phyloP scores from a whole-genome alignment of 371 early-diverging fungal genomes.

The Apophysomyces elegans region DNA sequence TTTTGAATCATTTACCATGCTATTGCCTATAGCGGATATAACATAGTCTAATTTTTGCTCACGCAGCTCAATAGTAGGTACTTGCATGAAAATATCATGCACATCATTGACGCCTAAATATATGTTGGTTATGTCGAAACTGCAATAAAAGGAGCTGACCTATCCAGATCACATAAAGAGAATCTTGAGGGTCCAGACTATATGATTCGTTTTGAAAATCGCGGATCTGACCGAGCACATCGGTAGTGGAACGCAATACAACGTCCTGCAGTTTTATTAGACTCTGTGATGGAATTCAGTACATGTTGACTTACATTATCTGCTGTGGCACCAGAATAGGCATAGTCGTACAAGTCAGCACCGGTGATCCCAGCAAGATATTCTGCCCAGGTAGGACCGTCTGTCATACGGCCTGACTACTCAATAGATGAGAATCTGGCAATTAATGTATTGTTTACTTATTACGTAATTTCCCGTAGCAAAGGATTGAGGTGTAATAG shows the following conservation, averaged over 20 bases:
- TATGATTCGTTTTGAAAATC: background rate
- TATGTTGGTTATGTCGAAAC: background rate
- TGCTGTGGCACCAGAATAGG: conserved; percentile 32
- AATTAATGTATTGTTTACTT: no score
- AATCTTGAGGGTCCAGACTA: background rate
- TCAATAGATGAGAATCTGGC: background rate
- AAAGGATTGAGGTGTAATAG: conserved; percentile 13
- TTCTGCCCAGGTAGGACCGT: conserved; percentile 33
- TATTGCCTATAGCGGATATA: conserved; percentile 12
- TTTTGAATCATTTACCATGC: conserved; percentile 14
- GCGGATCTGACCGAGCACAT: background rate
- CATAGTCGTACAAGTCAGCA: conserved; percentile 25
- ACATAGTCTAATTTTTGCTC: conserved; percentile 1
- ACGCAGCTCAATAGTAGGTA: background rate
- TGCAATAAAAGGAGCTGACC: background rate
- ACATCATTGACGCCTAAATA: conserved; percentile 32
- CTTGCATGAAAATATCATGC: conserved; percentile 29
- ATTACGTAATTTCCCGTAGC: conserved; percentile 1
- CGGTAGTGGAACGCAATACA: background rate
- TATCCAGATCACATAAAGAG: conserved; percentile 15
- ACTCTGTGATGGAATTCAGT: background rate
- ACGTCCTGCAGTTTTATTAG: background rate
- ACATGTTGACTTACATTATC: conserved; percentile 22
- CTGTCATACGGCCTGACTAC: conserved; percentile 20
- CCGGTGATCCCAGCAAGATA: conserved; percentile 25